Conservation (phyloP, 139 green algal genomes). For the Ettlia oleoabundans region DNA sequence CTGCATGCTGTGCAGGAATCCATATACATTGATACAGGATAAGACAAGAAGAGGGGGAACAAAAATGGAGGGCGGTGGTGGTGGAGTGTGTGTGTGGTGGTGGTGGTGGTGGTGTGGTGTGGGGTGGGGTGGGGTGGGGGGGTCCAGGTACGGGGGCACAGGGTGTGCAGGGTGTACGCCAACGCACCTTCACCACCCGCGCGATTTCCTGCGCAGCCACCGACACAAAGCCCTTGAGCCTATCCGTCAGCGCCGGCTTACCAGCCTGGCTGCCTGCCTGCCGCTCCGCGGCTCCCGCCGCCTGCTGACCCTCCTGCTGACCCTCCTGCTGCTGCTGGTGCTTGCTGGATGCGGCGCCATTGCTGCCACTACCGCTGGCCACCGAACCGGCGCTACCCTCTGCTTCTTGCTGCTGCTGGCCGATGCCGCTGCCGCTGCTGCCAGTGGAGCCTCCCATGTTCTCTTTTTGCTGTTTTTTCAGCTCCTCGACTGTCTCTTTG, state of each 20-base stretch:
- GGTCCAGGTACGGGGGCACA: too few relatives aligned
- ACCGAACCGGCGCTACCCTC: too few relatives aligned
- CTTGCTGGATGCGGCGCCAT: not conserved
- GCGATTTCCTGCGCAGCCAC: not conserved
- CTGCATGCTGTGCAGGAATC: too few relatives aligned
- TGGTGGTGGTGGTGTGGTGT: too few relatives aligned
- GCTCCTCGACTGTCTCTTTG: slow-evolving; percentile 25
- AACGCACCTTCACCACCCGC: too few relatives aligned
- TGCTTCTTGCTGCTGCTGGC: not conserved
- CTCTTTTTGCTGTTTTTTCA: slow-evolving; percentile 31
- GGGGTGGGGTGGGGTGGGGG: too few relatives aligned
- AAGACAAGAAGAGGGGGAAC: too few relatives aligned
- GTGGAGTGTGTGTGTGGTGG: too few relatives aligned
- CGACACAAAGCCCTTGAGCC: slow-evolving; percentile 1
- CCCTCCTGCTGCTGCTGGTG: slow-evolving; percentile 23
- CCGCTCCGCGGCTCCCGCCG: not conserved
- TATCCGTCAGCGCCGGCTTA: not conserved
- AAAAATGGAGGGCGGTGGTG: too few relatives aligned
- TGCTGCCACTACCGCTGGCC: not conserved
- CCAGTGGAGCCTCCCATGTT: not conserved
- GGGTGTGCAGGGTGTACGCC: too few relatives aligned
- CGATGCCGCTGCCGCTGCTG: not conserved
- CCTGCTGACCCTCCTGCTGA: not conserved
- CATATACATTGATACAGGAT: too few relatives aligned
- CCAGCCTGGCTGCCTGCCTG: not conserved